Conservation (phyloP, 768 basidiomycete species). For the Tulasnella sp. region DNA sequence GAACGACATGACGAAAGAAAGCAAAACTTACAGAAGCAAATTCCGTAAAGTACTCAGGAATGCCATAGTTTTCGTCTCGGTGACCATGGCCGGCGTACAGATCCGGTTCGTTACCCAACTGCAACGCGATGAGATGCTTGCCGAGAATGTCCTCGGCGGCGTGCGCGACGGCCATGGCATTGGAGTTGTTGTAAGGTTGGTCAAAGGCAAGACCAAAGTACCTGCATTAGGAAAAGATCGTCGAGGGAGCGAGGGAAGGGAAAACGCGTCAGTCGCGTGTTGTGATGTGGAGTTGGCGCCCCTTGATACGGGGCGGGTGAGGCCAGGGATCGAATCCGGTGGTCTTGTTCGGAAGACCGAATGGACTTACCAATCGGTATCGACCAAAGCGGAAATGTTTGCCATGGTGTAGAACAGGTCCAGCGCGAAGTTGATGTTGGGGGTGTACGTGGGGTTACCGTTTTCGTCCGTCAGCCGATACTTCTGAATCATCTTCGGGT, state of each 20-base stretch:
- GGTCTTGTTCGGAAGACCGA: neutral
- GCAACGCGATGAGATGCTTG: slow-evolving; percentile 49
- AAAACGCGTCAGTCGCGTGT: neutral
- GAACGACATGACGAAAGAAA: neutral
- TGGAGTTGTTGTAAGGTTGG: slow-evolving; percentile 7
- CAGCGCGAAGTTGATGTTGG: slow-evolving; percentile 48
- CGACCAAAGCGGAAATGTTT: slow-evolving; percentile 46
- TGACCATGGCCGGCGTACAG: slow-evolving; percentile 47
- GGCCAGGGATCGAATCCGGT: neutral
- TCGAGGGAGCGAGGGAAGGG: neutral
- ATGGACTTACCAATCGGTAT: slow-evolving; percentile 46
- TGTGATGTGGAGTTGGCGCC: neutral
- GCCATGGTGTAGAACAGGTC: slow-evolving; percentile 57
- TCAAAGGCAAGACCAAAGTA: slow-evolving; percentile 24
- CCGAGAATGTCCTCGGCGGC: slow-evolving; percentile 53
- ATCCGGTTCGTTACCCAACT: slow-evolving; percentile 73
- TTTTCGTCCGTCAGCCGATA: neutral
- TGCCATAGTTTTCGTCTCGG: slow-evolving; percentile 21
- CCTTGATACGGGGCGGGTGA: neutral
- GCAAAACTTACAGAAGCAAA: slow-evolving; percentile 1
- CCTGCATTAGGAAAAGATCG: neutral
- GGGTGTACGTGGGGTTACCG: slow-evolving; percentile 40
- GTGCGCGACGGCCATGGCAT: slow-evolving; percentile 34
- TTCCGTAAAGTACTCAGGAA: slow-evolving; percentile 19
- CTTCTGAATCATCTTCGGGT: slow-evolving; percentile 28